Percentiles rank a stretch among this genome's conserved stretches.
Evolutionary conservation across 768 basidiomycete genomes (phyloP).

Genomic region (Calvatia gigantea): DNA sequence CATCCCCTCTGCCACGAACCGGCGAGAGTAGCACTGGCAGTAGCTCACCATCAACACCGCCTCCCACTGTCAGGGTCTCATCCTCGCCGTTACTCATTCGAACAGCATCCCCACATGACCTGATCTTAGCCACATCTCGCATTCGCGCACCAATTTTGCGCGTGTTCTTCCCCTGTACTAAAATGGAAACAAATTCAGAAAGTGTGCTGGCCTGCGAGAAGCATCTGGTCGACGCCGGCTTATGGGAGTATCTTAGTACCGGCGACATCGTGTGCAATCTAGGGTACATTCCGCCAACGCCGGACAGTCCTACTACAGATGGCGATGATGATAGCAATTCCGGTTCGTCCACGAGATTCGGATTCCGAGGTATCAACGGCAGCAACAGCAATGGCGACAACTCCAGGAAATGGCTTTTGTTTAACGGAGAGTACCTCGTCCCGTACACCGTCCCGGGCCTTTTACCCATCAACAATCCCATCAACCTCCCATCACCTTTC

Average conservation of each 20-base stretch:
- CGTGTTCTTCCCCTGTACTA: conserved; percentile 69
- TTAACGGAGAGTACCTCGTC: conserved; percentile 57
- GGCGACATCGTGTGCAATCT: conserved; percentile 82
- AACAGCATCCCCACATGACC: conserved; percentile 52
- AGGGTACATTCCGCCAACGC: conserved; percentile 60
- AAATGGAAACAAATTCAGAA: conserved; percentile 38
- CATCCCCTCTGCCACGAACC: conserved; percentile 5
- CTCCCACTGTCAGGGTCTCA: conserved; percentile 4
- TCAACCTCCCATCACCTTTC: conserved; percentile 69
- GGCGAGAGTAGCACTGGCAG: conserved; percentile 16
- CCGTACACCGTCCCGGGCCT: conserved; percentile 58
- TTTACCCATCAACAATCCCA: conserved; percentile 50
- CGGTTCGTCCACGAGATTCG: neutral
- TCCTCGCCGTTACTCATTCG: conserved; percentile 16
- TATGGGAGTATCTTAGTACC: conserved; percentile 73
- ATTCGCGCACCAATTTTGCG: conserved; percentile 70
- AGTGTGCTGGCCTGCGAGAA: conserved; percentile 59
- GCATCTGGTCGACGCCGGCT: conserved; percentile 60
- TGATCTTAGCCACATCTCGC: conserved; percentile 55
- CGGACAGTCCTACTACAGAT: conserved; percentile 21
- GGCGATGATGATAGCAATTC: conserved; percentile 10
- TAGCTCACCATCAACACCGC: conserved; percentile 15
- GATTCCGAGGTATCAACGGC: neutral
- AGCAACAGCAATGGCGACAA: conserved; percentile 9
- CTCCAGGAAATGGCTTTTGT: conserved; percentile 64